A percentile compares a stretch with the other conserved stretches of the same genome.
phyloP scores from a whole-genome alignment of 306 rosid genomes.

The Sphenostylis stenocarpa region DNA sequence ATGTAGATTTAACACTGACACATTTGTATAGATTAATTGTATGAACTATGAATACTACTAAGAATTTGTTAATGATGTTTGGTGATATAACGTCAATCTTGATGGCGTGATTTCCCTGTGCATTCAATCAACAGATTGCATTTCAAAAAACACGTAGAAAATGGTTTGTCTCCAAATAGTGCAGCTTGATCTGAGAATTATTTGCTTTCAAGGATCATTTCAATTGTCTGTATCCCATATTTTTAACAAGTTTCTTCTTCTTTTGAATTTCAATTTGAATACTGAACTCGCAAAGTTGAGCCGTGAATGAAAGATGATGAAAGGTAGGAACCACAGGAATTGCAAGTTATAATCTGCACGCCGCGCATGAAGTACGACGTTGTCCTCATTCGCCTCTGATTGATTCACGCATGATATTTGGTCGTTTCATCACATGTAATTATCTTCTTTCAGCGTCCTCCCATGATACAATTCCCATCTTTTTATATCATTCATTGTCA shows the following conservation, averaged over 20 bases:
- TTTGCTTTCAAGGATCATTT: neutral
- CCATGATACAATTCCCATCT: neutral
- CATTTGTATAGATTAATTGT: too few species aligned
- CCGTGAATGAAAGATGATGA: neutral
- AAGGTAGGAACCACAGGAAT: neutral
- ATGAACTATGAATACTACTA: neutral
- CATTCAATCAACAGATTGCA: neutral
- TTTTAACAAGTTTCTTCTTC: neutral
- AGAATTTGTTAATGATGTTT: neutral
- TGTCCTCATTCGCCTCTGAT: neutral
- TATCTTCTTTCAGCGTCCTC: neutral
- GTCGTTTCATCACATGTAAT: neutral
- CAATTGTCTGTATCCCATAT: slow-evolving; percentile 6
- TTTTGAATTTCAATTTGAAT: too few species aligned
- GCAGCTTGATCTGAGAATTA: neutral
- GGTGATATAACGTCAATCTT: neutral
- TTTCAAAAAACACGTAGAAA: neutral
- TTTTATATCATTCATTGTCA: neutral
- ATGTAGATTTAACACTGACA: neutral
- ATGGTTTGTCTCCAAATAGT: neutral
- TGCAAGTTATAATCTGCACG: slow-evolving; percentile 9
- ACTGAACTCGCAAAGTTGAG: neutral
- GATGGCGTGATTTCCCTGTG: neutral
- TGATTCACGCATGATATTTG: slow-evolving; percentile 21
- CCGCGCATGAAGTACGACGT: neutral